Conservation (phyloP, 129 eudicot species). For the sunflower (Helianthus annuus) region DNA sequence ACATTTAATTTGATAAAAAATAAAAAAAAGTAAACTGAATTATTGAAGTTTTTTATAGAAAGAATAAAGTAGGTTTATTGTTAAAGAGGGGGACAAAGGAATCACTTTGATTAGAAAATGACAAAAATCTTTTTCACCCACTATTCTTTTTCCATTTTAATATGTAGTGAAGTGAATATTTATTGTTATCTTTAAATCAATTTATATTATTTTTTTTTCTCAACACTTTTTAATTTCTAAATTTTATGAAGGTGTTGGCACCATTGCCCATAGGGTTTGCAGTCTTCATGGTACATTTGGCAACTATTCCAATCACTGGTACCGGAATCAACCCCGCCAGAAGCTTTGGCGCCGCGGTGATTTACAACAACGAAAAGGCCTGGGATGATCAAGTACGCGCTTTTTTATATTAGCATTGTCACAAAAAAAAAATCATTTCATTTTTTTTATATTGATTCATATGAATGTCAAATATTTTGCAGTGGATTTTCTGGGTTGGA, state of each 20-base stretch:
- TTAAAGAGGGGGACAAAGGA: slow-evolving; percentile 23
- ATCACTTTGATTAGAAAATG: slow-evolving; percentile 34
- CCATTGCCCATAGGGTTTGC: slow-evolving; percentile 70
- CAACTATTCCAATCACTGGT: slow-evolving; percentile 64
- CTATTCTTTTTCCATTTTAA: neutral
- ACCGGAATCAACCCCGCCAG: slow-evolving; percentile 71
- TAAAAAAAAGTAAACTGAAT: neutral
- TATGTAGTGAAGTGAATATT: slow-evolving; percentile 26
- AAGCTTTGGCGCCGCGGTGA: slow-evolving; percentile 64
- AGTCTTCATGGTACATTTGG: slow-evolving; percentile 68
- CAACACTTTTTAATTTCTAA: neutral
- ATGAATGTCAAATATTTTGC: slow-evolving; percentile 10
- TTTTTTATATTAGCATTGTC: neutral
- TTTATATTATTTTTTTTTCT: neutral
- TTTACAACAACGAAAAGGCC: slow-evolving; percentile 51
- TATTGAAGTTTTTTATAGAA: slow-evolving; percentile 7
- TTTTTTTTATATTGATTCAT: neutral
- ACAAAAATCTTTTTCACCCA: slow-evolving; percentile 27
- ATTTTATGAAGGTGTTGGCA: slow-evolving; percentile 53
- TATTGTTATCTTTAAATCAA: slow-evolving; percentile 23
- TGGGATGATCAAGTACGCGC: slow-evolving; percentile 60
- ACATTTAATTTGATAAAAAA: too few species aligned
- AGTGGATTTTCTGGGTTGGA: slow-evolving; percentile 91
- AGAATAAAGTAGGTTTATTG: slow-evolving; percentile 28
- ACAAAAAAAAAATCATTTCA: neutral